phyloP scores from a whole-genome alignment of 2,329 filamentous ascomycete species.

The Fusarium zealandicum region DNA sequence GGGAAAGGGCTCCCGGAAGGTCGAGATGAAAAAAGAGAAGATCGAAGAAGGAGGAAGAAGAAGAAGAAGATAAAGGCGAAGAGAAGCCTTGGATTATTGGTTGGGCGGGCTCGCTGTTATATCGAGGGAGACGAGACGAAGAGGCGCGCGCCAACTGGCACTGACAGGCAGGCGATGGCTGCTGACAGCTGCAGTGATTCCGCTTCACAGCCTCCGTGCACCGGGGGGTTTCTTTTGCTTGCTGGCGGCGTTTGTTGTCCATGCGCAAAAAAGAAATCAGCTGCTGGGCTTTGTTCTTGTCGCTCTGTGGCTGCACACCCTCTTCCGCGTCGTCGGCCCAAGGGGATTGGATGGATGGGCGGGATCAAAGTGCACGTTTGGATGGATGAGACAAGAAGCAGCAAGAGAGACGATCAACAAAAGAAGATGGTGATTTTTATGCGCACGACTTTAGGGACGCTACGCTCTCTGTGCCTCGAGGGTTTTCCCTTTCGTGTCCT shows the following conservation, averaged over 20 bases:
- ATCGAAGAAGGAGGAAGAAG: not conserved
- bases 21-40: not conserved
- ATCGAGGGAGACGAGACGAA: conserved; percentile 13
- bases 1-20: not conserved
- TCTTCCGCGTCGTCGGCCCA: conserved; percentile 22
- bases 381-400: conserved; percentile 22
- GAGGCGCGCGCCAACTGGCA: conserved; percentile 21
- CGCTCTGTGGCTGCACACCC: conserved; percentile 29
- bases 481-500: not conserved
- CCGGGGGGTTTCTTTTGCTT: conserved; percentile 4
- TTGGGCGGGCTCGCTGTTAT: conserved; percentile 8
- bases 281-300: conserved; percentile 27
- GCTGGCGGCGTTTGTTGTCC: conserved; percentile 4
- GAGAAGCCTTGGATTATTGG: conserved; percentile 8
- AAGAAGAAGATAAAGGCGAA: not conserved
- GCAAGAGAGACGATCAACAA: not conserved
- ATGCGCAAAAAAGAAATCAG: conserved; percentile 14
- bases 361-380: conserved; percentile 28
- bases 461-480: not conserved
- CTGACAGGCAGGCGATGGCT: conserved; percentile 4
- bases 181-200: too few species aligned
- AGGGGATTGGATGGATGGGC: conserved; percentile 20
- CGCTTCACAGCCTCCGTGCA: too few species aligned
- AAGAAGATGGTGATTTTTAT: not conserved
- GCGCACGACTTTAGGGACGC: not conserved